These are phyloP conservation scores for Ogataea chonburiensis DNA, from an alignment of 805 yeast genomes.

Conservation along the genomic window DNA sequence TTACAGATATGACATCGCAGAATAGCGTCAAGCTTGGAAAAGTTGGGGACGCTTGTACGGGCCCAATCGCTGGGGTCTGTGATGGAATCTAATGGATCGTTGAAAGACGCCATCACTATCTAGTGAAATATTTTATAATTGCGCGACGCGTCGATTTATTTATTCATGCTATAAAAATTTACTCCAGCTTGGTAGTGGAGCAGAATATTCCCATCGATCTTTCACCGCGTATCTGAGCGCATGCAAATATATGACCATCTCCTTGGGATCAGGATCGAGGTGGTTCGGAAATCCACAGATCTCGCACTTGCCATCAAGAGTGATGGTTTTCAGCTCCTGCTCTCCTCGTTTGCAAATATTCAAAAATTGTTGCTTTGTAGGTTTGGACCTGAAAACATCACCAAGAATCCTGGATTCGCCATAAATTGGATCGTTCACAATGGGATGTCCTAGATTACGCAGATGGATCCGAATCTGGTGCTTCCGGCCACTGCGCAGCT, in stretches of 20 bases:
- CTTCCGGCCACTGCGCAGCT: conserved; percentile 48
- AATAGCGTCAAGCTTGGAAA: conserved; percentile 63
- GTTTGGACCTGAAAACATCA: conserved; percentile 4
- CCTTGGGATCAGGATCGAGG: conserved; percentile 30
- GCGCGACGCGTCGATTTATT: conserved; percentile 16
- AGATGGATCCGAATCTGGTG: conserved; percentile 58
- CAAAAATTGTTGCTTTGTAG: conserved; percentile 15
- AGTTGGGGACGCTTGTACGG: conserved; percentile 49
- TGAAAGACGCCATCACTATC: conserved; percentile 17
- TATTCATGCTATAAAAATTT: conserved; percentile 4
- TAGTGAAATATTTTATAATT: conserved; percentile 8
- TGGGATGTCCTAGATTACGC: conserved; percentile 41
- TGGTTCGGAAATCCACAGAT: conserved; percentile 36
- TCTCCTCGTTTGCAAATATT: conserved; percentile 13
- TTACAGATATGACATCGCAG: conserved; percentile 87
- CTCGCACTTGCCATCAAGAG: conserved; percentile 26
- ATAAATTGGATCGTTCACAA: conserved; percentile 34
- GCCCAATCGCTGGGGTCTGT: conserved; percentile 77
- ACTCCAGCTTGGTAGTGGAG: conserved; percentile 23
- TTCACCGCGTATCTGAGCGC: conserved; percentile 37
- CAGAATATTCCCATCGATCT: conserved; percentile 35
- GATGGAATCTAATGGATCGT: conserved; percentile 31
- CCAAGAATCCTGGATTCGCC: conserved; percentile 10
- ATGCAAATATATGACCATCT: conserved; percentile 44
- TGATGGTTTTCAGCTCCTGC: conserved; percentile 18